A percentile compares a stretch with the other conserved stretches of the same genome.
Evolutionary conservation across 768 basidiomycete species (phyloP).

Genomic region (Mycena belliarum): DNA sequence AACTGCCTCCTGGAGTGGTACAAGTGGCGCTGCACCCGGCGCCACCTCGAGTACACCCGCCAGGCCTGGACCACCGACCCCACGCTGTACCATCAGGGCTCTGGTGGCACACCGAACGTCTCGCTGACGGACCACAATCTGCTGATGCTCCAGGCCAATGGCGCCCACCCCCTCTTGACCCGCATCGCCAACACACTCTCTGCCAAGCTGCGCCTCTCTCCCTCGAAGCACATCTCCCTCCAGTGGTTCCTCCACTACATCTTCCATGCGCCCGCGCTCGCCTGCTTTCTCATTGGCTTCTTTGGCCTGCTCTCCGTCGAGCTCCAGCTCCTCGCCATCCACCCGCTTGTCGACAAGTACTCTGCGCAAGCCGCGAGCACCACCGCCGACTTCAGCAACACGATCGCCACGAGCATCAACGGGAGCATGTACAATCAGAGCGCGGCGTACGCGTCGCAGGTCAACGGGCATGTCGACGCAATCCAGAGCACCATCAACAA

Average conservation of each 20-base stretch:
- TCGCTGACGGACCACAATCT: constrained; percentile 76
- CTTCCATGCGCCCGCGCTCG: constrained; percentile 87
- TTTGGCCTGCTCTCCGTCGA: constrained; percentile 86
- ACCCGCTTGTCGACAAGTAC: constrained; percentile 72
- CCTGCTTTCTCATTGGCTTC: constrained; percentile 90
- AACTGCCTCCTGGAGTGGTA: constrained; percentile 86
- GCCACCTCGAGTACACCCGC: constrained; percentile 67
- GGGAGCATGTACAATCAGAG: constrained; percentile 83
- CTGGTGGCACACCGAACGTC: constrained; percentile 48
- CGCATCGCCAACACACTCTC: constrained; percentile 60
- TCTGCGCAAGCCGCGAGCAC: constrained; percentile 60
- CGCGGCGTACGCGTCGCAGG: constrained; percentile 67
- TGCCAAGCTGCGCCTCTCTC: constrained; percentile 51
- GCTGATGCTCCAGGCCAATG: constrained; percentile 68
- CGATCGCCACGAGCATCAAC: constrained; percentile 78
- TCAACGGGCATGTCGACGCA: constrained; percentile 70
- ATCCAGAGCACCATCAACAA: constrained; percentile 82
- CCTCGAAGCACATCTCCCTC: constrained; percentile 65
- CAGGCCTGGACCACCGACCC: constrained; percentile 79
- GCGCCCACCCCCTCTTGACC: constrained; percentile 73
- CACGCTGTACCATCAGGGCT: constrained; percentile 47
- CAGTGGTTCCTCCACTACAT: constrained; percentile 92
- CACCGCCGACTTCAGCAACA: constrained; percentile 64
- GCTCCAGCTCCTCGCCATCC: constrained; percentile 80
- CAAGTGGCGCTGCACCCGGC: constrained; percentile 75